Evolutionary conservation across 306 rosid species (phyloP).

Genomic region (Corylus heterophylla): DNA sequence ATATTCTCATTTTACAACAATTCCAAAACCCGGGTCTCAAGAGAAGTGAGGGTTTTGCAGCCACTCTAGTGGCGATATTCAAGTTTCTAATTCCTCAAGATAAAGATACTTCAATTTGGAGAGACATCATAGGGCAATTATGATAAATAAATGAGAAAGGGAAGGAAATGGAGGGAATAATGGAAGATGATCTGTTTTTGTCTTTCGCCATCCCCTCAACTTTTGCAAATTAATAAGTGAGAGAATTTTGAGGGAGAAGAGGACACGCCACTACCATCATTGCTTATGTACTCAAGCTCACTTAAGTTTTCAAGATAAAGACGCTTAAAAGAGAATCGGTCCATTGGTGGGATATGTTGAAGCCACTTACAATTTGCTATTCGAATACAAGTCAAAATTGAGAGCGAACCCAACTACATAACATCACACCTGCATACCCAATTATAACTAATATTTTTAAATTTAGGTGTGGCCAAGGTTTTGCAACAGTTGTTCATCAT

Average conservation of each 20-base stretch:
- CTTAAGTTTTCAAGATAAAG: fast-evolving
- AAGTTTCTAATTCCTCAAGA: neutral
- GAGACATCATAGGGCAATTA: neutral
- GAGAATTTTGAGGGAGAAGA: slow-evolving; percentile 16
- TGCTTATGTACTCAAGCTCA: slow-evolving; percentile 14
- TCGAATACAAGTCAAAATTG: slow-evolving; percentile 1
- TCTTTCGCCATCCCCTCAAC: slow-evolving; percentile 31
- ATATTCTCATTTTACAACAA: neutral
- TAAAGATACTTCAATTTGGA: neutral
- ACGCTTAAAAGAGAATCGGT: slow-evolving; percentile 15
- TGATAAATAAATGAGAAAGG: slow-evolving; percentile 1
- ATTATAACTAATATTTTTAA: neutral
- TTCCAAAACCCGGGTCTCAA: too few relatives aligned
- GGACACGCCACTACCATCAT: neutral
- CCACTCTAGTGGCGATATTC: neutral
- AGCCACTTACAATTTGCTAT: neutral
- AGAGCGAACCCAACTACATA: slow-evolving; percentile 17
- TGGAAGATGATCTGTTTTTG: neutral
- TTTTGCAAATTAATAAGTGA: fast-evolving
- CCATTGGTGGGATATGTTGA: slow-evolving; percentile 11
- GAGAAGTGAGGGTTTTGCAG: too few relatives aligned
- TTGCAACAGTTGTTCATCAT: too few relatives aligned
- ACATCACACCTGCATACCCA: neutral
- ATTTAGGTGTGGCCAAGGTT: slow-evolving; percentile 10
- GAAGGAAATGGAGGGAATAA: neutral